phyloP scores from a whole-genome alignment of 768 basidiomycete genomes.

The Lyophyllum atratum region DNA sequence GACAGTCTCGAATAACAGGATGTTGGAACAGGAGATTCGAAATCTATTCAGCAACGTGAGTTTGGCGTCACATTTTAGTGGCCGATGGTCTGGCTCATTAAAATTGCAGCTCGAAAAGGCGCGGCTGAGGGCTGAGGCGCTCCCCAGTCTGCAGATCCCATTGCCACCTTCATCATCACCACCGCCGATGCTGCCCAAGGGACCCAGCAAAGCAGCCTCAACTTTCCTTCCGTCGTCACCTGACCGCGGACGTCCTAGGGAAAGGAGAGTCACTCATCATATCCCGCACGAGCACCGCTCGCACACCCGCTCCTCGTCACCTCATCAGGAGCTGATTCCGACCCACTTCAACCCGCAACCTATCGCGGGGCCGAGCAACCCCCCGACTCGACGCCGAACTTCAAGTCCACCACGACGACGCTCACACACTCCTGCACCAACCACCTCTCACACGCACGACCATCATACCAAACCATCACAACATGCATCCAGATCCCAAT shows the following conservation, averaged over 20 bases:
- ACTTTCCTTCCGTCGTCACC: background rate
- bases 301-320: background rate
- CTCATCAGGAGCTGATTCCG: background rate
- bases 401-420: background rate
- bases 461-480: background rate
- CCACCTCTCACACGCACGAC: background rate
- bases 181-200: background rate
- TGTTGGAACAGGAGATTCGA: constrained; percentile 40
- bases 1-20: constrained; percentile 32
- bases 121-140: background rate
- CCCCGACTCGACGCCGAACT: background rate
- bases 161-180: background rate
- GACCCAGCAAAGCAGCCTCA: background rate
- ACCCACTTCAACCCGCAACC: background rate
- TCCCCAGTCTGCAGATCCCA: background rate
- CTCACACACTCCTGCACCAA: background rate
- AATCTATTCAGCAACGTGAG: constrained; percentile 29
- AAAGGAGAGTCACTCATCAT: background rate
- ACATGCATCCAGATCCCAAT: background rate
- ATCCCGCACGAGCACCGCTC: background rate
- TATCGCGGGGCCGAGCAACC: background rate
- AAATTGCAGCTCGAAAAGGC: constrained; percentile 6
- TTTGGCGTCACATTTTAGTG: background rate
- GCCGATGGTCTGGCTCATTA: too few relatives aligned
- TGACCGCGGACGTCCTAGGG: background rate